phyloP scores from a whole-genome alignment of 176 grass and related monocot species.

The Areca catechu region DNA sequence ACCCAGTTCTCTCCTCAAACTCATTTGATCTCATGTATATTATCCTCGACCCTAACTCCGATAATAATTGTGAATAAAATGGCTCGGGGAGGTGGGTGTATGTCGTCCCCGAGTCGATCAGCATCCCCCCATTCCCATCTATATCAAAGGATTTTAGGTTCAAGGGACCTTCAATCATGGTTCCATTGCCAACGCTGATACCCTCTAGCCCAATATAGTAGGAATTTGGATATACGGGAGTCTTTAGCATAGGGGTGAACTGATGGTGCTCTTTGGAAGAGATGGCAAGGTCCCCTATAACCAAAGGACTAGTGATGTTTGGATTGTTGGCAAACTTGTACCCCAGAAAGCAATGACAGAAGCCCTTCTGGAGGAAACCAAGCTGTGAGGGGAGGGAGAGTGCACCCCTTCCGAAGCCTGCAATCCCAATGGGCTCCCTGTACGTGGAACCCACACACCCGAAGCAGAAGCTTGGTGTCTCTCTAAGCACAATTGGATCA shows the following conservation, averaged over 20 bases:
- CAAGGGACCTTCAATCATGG: background rate
- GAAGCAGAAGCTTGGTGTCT: slow-evolving; percentile 22
- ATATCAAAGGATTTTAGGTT: slow-evolving; percentile 11
- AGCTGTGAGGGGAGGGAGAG: slow-evolving; percentile 38
- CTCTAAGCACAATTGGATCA: background rate
- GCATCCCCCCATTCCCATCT: slow-evolving; percentile 22
- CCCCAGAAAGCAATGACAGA: slow-evolving; percentile 47
- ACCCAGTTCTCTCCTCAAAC: slow-evolving; percentile 11
- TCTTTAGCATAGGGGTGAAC: slow-evolving; percentile 45
- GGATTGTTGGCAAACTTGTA: slow-evolving; percentile 33
- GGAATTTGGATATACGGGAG: slow-evolving; percentile 24
- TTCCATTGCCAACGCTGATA: background rate
- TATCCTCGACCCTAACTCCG: background rate
- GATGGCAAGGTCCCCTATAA: slow-evolving; percentile 38
- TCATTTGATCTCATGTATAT: slow-evolving; percentile 9
- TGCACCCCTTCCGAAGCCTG: slow-evolving; percentile 36
- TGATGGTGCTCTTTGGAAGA: slow-evolving; percentile 11
- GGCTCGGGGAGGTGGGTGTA: slow-evolving; percentile 40
- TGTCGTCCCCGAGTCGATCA: slow-evolving; percentile 41
- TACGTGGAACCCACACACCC: slow-evolving; percentile 38
- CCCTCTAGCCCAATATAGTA: slow-evolving; percentile 37
- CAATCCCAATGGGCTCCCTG: slow-evolving; percentile 40
- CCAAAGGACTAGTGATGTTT: slow-evolving; percentile 31
- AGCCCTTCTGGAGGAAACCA: slow-evolving; percentile 34
- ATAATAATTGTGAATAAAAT: slow-evolving; percentile 17